phyloP scores from a whole-genome alignment of 257 asterid genomes.

The Nicotiana noctiflora region DNA sequence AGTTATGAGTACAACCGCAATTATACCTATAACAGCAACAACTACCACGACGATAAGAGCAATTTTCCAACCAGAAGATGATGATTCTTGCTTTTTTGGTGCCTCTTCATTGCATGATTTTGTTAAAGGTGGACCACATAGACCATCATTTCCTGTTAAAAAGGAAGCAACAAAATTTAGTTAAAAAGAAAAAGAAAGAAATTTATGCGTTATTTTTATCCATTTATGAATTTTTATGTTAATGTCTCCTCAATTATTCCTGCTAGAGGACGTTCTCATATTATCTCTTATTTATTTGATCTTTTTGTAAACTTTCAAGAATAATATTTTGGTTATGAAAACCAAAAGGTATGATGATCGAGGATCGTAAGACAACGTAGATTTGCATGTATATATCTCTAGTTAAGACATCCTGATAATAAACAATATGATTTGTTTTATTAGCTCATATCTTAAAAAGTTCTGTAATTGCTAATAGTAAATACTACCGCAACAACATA shows the following conservation, averaged over 20 bases:
- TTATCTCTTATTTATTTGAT: not conserved
- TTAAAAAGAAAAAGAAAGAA: not conserved
- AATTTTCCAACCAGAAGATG: constrained; percentile 6
- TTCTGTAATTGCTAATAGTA: not conserved
- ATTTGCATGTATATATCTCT: not conserved
- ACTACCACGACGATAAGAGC: constrained; percentile 28
- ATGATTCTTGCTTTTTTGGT: constrained; percentile 25
- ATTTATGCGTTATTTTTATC: not conserved
- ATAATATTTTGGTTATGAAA: not conserved
- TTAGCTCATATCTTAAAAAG: too few relatives aligned
- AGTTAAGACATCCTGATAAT: not conserved
- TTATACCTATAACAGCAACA: constrained; percentile 15
- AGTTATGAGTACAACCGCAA: constrained; percentile 41
- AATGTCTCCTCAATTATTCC: not conserved
- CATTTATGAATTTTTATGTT: not conserved
- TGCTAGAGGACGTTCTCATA: not conserved
- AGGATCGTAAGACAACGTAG: not conserved
- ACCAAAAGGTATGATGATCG: not conserved
- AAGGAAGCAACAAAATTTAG: not conserved
- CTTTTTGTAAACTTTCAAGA: not conserved
- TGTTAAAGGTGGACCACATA: constrained; percentile 67
- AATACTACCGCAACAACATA: too few relatives aligned
- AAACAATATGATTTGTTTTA: not conserved
- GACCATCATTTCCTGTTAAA: constrained; percentile 45
- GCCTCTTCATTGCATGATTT: constrained; percentile 27